phyloP scores from a whole-genome alignment of 306 rosid genomes.

The Corylus americana region DNA sequence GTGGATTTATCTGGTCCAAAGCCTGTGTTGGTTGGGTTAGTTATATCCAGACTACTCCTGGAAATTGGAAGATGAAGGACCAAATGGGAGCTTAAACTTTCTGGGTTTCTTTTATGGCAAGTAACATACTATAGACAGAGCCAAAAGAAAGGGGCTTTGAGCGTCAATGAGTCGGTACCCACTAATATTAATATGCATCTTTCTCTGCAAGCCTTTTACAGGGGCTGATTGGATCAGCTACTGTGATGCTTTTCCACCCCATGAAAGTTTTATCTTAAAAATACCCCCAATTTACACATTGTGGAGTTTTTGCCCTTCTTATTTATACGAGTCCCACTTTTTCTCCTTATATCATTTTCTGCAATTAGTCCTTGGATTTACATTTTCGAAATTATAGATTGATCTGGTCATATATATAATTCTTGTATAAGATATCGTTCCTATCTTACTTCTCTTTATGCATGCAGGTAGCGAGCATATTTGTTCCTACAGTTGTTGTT shows the following conservation, averaged over 20 bases:
- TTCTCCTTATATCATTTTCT: background rate
- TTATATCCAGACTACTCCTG: background rate
- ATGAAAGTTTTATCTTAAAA: background rate
- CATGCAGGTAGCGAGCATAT: conserved; percentile 93
- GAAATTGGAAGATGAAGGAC: background rate
- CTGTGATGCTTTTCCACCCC: background rate
- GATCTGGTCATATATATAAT: background rate
- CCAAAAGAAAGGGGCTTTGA: background rate
- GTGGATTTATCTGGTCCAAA: background rate
- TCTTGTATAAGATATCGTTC: background rate
- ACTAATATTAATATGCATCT: background rate
- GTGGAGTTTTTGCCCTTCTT: background rate
- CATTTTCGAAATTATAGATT: background rate
- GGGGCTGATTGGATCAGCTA: background rate
- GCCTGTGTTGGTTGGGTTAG: background rate
- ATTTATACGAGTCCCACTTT: background rate
- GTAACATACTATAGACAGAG: background rate
- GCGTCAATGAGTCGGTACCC: conserved; percentile 19
- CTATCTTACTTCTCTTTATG: conserved; percentile 22
- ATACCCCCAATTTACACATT: background rate
- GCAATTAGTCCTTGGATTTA: background rate
- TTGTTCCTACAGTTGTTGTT: conserved; percentile 82
- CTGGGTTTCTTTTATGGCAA: background rate
- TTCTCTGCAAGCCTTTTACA: background rate
- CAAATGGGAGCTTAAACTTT: background rate